These are phyloP conservation scores for Yarrowia deformans DNA, from an alignment of 805 yeast genomes.

Conservation along the genomic window DNA sequence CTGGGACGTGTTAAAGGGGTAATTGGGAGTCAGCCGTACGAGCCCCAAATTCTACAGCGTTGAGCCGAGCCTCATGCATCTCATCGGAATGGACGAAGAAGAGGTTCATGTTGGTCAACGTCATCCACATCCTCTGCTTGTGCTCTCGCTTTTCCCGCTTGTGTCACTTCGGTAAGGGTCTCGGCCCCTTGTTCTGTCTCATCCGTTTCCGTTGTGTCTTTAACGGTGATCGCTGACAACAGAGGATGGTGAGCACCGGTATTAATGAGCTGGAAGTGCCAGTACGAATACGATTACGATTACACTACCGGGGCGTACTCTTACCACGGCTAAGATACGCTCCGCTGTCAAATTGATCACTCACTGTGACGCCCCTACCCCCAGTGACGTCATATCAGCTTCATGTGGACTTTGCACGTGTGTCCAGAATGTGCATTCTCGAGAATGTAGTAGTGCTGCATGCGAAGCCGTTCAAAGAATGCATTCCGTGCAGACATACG, in stretches of 20 bases:
- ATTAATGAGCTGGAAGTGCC: no score
- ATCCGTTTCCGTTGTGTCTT: not conserved
- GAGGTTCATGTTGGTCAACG: not conserved
- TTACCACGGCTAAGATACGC: no score
- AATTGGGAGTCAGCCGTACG: constrained; percentile 19
- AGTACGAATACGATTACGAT: no score
- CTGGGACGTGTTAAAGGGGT: constrained; percentile 16
- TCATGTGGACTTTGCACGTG: not conserved
- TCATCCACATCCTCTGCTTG: not conserved
- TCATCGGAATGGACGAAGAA: not conserved
- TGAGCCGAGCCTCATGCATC: no score
- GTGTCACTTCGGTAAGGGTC: not conserved
- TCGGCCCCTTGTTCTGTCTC: constrained; percentile 13
- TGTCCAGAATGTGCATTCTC: constrained; percentile 5
- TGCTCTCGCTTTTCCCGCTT: not conserved
- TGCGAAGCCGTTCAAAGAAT: constrained; percentile 4
- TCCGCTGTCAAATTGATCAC: no score
- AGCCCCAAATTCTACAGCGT: no score
- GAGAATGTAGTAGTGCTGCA: constrained; percentile 3
- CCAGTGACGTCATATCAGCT: not conserved
- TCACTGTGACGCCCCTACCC: not conserved
- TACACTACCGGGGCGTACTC: no score
- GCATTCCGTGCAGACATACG: constrained; percentile 30
- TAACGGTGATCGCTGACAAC: not conserved
- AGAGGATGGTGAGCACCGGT: no score